These are phyloP conservation scores for Mrakia blollopis DNA, from an alignment of 768 basidiomycete genomes.

Conservation along the genomic window DNA sequence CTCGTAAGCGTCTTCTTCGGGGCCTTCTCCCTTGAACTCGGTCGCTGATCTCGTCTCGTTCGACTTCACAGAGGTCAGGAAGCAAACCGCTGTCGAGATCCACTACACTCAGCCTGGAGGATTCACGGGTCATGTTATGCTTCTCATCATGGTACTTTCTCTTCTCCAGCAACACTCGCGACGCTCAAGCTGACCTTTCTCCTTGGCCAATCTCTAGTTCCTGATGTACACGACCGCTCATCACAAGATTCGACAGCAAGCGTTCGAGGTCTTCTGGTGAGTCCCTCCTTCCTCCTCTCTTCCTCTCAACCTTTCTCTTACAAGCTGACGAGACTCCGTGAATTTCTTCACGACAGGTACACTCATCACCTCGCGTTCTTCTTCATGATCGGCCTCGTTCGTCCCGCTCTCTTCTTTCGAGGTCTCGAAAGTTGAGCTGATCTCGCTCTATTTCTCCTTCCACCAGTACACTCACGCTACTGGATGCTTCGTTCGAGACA, in stretches of 20 bases:
- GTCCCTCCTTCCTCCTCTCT: not conserved
- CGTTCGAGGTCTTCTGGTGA: conserved; percentile 91
- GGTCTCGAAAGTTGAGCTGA: not conserved
- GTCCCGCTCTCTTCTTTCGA: not conserved
- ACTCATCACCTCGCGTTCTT: conserved; percentile 64
- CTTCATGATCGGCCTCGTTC: conserved; percentile 68
- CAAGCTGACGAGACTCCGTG: conserved; percentile 31
- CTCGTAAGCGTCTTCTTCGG: conserved; percentile 54
- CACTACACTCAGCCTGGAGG: conserved; percentile 85
- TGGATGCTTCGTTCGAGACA: conserved; percentile 91
- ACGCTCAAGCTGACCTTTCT: not conserved
- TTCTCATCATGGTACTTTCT: conserved; percentile 72
- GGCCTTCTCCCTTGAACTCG: conserved; percentile 11
- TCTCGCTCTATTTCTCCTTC: fast-evolving
- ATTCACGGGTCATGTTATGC: conserved; percentile 94
- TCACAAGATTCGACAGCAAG: conserved; percentile 76
- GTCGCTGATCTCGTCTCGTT: not conserved
- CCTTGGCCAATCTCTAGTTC: not conserved
- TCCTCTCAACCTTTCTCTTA: not conserved
- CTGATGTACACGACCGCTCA: conserved; percentile 73
- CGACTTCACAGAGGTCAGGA: conserved; percentile 61
- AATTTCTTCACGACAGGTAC: not conserved
- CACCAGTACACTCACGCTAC: conserved; percentile 43
- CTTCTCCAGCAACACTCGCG: too few species aligned
- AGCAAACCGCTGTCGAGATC: conserved; percentile 69